Evolutionary conservation across 2,329 filamentous ascomycete species (phyloP).

Genomic region (Pestalotiopsis sp.): DNA sequence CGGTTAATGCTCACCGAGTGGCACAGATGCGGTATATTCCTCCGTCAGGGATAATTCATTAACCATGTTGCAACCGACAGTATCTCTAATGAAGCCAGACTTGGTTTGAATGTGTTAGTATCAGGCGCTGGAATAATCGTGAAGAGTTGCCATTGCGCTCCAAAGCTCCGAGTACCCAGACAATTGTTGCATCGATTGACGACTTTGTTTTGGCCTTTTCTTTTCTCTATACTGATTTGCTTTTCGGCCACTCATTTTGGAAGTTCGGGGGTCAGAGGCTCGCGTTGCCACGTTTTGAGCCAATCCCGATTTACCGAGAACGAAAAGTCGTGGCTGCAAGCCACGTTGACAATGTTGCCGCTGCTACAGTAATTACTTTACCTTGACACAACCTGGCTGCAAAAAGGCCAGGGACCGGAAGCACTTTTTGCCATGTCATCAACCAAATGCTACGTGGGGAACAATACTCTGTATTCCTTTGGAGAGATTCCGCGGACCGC

Average conservation of each 20-base stretch:
- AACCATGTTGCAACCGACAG: neutral
- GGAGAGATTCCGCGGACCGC: neutral
- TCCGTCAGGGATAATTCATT: neutral
- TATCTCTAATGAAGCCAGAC: neutral
- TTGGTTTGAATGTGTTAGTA: neutral
- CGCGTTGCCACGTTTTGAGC: neutral
- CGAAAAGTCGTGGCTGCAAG: neutral
- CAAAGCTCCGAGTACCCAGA: neutral
- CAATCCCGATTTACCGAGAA: neutral
- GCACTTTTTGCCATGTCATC: neutral
- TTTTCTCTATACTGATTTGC: neutral
- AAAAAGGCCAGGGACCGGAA: neutral
- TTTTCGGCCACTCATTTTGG: neutral
- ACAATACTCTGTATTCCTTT: neutral
- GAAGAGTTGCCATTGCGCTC: neutral
- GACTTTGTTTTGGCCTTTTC: neutral
- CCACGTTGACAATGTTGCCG: neutral
- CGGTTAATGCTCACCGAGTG: slow-evolving; percentile 3
- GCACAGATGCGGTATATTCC: neutral
- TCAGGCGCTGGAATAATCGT: neutral
- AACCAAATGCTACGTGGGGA: neutral
- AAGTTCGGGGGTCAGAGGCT: neutral
- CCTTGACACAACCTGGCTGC: neutral
- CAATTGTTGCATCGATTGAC: too few species aligned
- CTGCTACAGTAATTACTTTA: neutral